Evolutionary conservation across 129 eudicot genomes (phyloP).

Genomic region (Chrysanthemum seticuspe): DNA sequence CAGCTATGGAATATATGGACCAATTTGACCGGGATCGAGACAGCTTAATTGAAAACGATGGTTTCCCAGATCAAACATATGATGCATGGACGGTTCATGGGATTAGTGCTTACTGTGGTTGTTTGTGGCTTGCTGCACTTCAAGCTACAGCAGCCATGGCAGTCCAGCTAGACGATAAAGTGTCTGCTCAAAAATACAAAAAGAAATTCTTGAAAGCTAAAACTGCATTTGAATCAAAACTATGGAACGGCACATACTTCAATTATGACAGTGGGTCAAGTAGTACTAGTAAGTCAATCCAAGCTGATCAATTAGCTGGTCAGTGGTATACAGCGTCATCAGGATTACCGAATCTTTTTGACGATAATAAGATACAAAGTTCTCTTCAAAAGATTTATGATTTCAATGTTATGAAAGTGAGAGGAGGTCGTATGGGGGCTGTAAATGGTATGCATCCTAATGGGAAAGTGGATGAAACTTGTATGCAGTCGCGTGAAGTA

Average conservation of each 20-base stretch:
- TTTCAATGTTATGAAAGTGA: slow-evolving; percentile 88
- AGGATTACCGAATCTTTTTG: slow-evolving; percentile 87
- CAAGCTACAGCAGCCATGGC: slow-evolving; percentile 98
- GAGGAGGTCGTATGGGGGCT: slow-evolving; percentile 97
- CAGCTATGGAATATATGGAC: slow-evolving; percentile 97
- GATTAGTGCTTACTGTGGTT: slow-evolving; percentile 90
- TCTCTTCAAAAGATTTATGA: slow-evolving; percentile 70
- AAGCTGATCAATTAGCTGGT: slow-evolving; percentile 94
- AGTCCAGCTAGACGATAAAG: slow-evolving; percentile 63
- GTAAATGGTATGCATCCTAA: slow-evolving; percentile 95
- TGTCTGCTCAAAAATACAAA: slow-evolving; percentile 69
- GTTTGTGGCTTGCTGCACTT: slow-evolving; percentile 94
- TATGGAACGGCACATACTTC: slow-evolving; percentile 91
- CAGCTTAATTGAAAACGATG: slow-evolving; percentile 82
- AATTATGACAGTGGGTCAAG: slow-evolving; percentile 96
- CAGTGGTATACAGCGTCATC: slow-evolving; percentile 94
- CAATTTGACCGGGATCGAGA: slow-evolving; percentile 83
- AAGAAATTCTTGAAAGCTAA: slow-evolving; percentile 66
- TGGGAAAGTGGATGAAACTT: slow-evolving; percentile 90
- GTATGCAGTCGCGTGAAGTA: slow-evolving; percentile 97
- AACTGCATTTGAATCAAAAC: slow-evolving; percentile 59
- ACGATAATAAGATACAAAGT: slow-evolving; percentile 59
- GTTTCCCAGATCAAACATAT: slow-evolving; percentile 97
- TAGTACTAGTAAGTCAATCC: slow-evolving; percentile 84
- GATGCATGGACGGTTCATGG: slow-evolving; percentile 99